Evolutionary conservation across 306 rosid genomes (phyloP).

Genomic region (Myrica gale): DNA sequence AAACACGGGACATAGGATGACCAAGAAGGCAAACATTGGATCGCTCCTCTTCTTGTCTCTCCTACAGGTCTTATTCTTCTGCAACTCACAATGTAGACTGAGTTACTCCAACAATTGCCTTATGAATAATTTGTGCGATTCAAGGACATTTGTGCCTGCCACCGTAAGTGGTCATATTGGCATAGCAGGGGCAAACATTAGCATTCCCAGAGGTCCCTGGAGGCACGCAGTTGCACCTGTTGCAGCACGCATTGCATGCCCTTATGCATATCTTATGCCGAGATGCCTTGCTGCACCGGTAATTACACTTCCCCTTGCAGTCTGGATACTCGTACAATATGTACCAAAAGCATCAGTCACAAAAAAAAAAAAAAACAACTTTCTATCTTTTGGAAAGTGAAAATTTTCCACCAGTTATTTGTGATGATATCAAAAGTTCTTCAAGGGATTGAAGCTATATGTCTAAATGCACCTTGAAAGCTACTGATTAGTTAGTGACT

Average conservation of each 20-base stretch:
- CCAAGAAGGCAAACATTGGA: too few relatives aligned
- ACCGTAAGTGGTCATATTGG: constrained; percentile 27
- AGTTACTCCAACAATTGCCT: too few relatives aligned
- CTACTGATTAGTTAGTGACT: not conserved
- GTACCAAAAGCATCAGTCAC: not conserved
- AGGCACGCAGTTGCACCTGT: constrained; percentile 43
- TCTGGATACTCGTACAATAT: constrained; percentile 20
- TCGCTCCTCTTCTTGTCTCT: not conserved
- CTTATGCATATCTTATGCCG: constrained; percentile 31
- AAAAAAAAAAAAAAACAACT: not conserved
- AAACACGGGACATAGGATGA: too few relatives aligned
- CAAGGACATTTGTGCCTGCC: constrained; percentile 46
- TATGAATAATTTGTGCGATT: not conserved
- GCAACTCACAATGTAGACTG: too few relatives aligned
- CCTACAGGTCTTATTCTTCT: not conserved
- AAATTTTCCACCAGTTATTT: not conserved
- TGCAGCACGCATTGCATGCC: constrained; percentile 41
- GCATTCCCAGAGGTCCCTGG: constrained; percentile 35
- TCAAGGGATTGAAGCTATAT: not conserved
- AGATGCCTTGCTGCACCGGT: constrained; percentile 38
- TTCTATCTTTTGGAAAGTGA: not conserved
- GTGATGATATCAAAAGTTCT: not conserved
- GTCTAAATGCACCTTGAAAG: not conserved
- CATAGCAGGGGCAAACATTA: constrained; percentile 43
- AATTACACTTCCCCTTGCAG: constrained; percentile 25